Percentiles rank a stretch among this genome's conserved stretches.
These are phyloP conservation scores for Cercospora sp. DNA, from an alignment of 2,329 filamentous ascomycete genomes.

Conservation along the genomic window DNA sequence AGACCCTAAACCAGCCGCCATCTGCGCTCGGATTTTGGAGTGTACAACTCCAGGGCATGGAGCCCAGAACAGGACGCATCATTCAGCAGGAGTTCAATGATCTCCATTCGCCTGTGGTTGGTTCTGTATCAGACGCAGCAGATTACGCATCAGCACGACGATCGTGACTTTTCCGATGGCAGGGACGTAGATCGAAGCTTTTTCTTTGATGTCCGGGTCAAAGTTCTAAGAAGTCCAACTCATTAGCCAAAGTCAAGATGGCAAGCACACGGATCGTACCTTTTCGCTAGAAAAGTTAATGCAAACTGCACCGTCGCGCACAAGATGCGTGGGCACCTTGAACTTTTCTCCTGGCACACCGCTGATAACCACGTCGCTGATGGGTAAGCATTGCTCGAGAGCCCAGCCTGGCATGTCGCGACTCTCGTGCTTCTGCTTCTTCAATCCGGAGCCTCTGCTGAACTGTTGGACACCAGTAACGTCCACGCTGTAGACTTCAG, in stretches of 20 bases:
- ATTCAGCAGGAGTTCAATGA: not conserved
- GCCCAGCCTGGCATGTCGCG: slow-evolving; percentile 77
- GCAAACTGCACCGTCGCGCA: slow-evolving; percentile 92
- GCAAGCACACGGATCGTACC: slow-evolving; percentile 42
- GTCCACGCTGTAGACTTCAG: slow-evolving; percentile 92
- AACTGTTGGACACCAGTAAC: slow-evolving; percentile 89
- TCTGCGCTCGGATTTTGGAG: not conserved
- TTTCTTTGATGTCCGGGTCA: slow-evolving; percentile 84
- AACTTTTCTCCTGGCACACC: slow-evolving; percentile 85
- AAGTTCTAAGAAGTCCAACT: slow-evolving; percentile 64
- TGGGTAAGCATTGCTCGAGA: slow-evolving; percentile 75
- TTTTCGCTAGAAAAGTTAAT: slow-evolving; percentile 97
- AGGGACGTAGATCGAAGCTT: slow-evolving; percentile 93
- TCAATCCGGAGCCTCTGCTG: slow-evolving; percentile 82
- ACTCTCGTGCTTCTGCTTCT: slow-evolving; percentile 82
- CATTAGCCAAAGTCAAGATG: slow-evolving; percentile 8
- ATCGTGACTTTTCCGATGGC: slow-evolving; percentile 98
- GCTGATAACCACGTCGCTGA: slow-evolving; percentile 92
- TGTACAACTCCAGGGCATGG: not conserved
- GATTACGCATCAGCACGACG: slow-evolving; percentile 81
- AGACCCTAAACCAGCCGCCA: not conserved
- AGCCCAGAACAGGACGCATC: not conserved
- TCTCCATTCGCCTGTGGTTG: slow-evolving; percentile 18
- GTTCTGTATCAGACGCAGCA: slow-evolving; percentile 59
- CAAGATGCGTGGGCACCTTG: slow-evolving; percentile 81